Conservation (phyloP, 202 grass and related monocot genomes). For the Panicum hallii region DNA sequence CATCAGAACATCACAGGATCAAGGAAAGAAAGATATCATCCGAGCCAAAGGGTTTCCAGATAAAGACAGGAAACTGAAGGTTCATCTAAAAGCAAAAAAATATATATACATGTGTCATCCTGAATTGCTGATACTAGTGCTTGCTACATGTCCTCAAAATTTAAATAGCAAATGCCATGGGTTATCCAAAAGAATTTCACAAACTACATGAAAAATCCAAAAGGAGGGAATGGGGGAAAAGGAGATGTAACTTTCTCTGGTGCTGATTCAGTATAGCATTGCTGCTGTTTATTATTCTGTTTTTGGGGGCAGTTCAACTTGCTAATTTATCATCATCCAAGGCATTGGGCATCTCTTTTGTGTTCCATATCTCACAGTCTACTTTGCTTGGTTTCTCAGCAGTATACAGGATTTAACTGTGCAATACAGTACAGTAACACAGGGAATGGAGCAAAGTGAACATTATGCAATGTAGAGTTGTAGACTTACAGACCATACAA, state of each 20-base stretch:
- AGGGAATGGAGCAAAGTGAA: constrained; percentile 1
- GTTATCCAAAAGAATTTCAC: background rate
- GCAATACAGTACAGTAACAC: background rate
- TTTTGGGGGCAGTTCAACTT: background rate
- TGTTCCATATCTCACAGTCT: background rate
- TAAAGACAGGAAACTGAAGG: constrained; percentile 9
- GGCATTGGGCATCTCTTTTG: background rate
- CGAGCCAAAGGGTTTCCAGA: constrained; percentile 7
- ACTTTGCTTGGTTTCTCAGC: constrained; percentile 3
- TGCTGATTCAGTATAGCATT: background rate
- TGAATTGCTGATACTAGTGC: too few species aligned
- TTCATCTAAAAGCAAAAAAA: constrained; percentile 14
- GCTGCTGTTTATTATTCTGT: background rate
- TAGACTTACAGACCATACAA: background rate
- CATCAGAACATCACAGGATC: background rate
- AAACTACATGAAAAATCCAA: background rate
- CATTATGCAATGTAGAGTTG: background rate
- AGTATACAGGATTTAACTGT: background rate
- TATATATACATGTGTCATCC: background rate
- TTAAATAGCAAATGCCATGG: background rate
- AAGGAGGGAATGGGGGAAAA: background rate
- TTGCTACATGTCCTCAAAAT: background rate
- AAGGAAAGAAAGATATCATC: constrained; percentile 11
- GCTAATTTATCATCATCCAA: background rate
- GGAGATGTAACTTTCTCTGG: background rate